These are phyloP conservation scores for Torulaspora pretoriensis DNA, from an alignment of 1,139 yeast genomes.

Conservation along the genomic window DNA sequence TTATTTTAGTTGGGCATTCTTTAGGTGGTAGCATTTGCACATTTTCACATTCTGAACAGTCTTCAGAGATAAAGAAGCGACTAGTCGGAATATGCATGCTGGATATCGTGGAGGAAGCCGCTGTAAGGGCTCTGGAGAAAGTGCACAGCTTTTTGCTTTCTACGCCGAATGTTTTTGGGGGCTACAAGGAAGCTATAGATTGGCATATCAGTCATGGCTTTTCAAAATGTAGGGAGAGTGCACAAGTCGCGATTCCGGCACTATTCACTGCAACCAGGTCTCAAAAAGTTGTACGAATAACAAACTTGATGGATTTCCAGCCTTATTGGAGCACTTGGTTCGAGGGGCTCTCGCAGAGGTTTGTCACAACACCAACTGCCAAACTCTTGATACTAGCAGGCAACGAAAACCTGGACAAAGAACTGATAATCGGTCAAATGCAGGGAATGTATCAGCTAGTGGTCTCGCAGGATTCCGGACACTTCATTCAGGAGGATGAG, in stretches of 20 bases:
- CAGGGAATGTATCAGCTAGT: conserved; percentile 89
- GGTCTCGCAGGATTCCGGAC: conserved; percentile 80
- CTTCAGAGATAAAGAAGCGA: conserved; percentile 27
- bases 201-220: conserved; percentile 67
- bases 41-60: conserved; percentile 39
- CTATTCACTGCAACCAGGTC: conserved; percentile 38
- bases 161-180: conserved; percentile 57
- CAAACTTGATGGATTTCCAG: conserved; percentile 57
- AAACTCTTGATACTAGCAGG: conserved; percentile 82
- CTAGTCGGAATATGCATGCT: conserved; percentile 67
- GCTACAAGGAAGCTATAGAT: conserved; percentile 59
- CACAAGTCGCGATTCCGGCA: conserved; percentile 73
- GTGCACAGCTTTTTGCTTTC: conserved; percentile 62
- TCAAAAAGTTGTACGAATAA: conserved; percentile 51
- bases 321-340: conserved; percentile 86
- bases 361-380: conserved; percentile 53
- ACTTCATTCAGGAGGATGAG: conserved; percentile 86
- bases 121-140: conserved; percentile 58
- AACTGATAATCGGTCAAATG: conserved; percentile 91
- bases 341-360: conserved; percentile 57
- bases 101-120: conserved; percentile 94
- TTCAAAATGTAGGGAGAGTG: conserved; percentile 58
- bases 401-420: conserved; percentile 80
- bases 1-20: conserved; percentile 79
- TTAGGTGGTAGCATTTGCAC: conserved; percentile 86